Percentiles rank a stretch among this genome's conserved stretches.
These are phyloP conservation scores for Eucalyptus brandiana DNA, from an alignment of 345 rosid genomes.

Conservation along the genomic window DNA sequence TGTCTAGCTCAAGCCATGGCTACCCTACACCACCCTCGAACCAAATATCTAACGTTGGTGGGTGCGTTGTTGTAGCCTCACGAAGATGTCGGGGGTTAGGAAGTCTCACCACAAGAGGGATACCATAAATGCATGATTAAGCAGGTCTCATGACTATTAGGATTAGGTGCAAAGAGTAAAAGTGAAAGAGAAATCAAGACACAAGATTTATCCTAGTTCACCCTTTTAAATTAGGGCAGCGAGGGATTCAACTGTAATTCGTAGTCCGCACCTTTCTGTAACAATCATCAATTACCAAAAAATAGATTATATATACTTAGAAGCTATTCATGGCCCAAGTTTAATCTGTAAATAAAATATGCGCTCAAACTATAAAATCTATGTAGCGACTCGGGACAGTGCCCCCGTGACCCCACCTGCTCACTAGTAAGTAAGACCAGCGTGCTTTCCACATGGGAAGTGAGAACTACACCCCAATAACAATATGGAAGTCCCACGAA, in stretches of 20 bases:
- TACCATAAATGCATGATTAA: background rate
- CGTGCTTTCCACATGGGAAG: background rate
- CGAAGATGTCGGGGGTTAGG: background rate
- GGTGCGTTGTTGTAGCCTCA: background rate
- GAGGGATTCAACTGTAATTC: too few relatives aligned
- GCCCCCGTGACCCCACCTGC: background rate
- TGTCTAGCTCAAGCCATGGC: fast-evolving
- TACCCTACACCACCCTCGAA: background rate
- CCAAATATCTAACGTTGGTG: background rate
- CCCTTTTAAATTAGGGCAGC: fast-evolving
- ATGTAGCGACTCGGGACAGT: too few relatives aligned
- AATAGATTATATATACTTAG: too few relatives aligned
- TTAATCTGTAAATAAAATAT: too few relatives aligned
- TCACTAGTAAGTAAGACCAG: background rate
- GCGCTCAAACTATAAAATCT: too few relatives aligned
- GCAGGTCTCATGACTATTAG: background rate
- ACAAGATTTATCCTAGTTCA: too few relatives aligned
- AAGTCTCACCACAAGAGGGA: background rate
- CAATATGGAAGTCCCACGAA: background rate
- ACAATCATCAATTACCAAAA: too few relatives aligned
- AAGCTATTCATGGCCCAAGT: background rate
- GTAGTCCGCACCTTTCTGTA: fast-evolving
- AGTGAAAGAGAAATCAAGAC: background rate
- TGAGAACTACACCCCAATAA: background rate
- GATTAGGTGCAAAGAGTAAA: background rate